Base-by-base conservation (phyloP, 2,329 filamentous ascomycete genomes). In the Thelonectria rubi region DNA sequence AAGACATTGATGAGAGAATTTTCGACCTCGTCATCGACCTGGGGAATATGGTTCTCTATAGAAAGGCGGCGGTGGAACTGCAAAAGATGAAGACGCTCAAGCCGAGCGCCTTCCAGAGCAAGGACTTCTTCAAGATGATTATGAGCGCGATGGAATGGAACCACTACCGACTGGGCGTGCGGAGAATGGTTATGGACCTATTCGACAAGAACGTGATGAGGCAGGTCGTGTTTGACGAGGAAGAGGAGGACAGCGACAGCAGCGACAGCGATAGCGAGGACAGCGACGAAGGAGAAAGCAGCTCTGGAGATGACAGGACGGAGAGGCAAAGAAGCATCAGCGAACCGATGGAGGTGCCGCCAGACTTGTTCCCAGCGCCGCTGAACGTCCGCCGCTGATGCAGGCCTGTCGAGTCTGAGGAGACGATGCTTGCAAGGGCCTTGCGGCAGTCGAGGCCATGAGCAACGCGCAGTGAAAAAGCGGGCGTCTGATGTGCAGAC, bases 141-240 rank as follows among this genome's bases (percentile, higher is more conserved):
- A 89, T 99, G 81, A 86, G 87, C 9, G 83, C 98, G 50, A 84
- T 99, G 61, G 93, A 97, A 76, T 89, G 88, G 68, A 94, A 97
- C 71, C 93, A 96, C 74, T 98, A 95, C 77, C 87, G 93, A 20
- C 84, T 99, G 2, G 90, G 90, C 1, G 91, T 96, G 26, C 90
- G 94, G 64, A 89, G 94, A 47, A 94, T 97, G 78, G 91, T 97
- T 37, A 89, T 98, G 62, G 95, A 98, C 74, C 80, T 99, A 20
- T 99, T 99, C 72, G 94, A 98, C 72, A 95, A 94, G 78, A 89
- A 87, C 61, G 92, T 98, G 45, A 84, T 98, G 78, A 84, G 93
- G 65, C 87, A 88, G 66, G 91, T 97, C 62, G 91, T 99, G 12
- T 88, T 97, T 60, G 90, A 91, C 18, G 78, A 77, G 18, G 78